Base-by-base conservation (phyloP, 768 basidiomycete genomes). In the Leucosporidium creatinivorum region DNA sequence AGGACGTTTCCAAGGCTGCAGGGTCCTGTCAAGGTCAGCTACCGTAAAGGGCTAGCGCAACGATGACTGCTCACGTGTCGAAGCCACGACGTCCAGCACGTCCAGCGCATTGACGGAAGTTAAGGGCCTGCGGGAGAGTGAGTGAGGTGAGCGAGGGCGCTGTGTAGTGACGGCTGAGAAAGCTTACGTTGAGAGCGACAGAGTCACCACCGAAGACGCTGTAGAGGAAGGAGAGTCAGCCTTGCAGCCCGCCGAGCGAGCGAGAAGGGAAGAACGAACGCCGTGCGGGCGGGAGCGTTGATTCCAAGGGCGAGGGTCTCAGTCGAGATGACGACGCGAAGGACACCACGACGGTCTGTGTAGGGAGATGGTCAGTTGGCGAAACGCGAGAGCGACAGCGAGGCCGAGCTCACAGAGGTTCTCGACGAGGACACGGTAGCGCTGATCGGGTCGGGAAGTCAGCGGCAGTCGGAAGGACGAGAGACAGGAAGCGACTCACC, bases 271-370 rank as follows among this genome's bases (percentile, higher is more conserved):
- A 17, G 25, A 25, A 88, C 88, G 9, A 86, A 81, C 2, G 84
- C 80, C 0, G 87, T 86, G 72, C 83, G 86, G 0, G 86, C 81
- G 0, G 87, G 87, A 0, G 86, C 87, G 73, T 89, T 89, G 73
- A 89, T 89, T 65, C 87, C 88, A 19, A 89, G 79, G 1, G 87
- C 87, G 63, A 88, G 79, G 8, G 87, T 88, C 85, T 85, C 84
- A 63, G 87, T 88, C 15, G 87, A 84, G 67, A 89, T 83, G 39
- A 88, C 80, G 9, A 89, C 84, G 25, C 84, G 83, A 54, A 89
- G 67, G 67, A 83, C 85, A 2, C 86, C 85, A 33, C 80, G 78
- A 26, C 87, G 83, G 76, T 87, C 88, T 54, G 86, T 76, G 67
- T 5, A 59, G 57, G 23, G 51, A 17, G 23, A 6, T 0, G 30